These are phyloP conservation scores for Rubus idaeus DNA, from an alignment of 306 rosid species.

Conservation along the genomic window DNA sequence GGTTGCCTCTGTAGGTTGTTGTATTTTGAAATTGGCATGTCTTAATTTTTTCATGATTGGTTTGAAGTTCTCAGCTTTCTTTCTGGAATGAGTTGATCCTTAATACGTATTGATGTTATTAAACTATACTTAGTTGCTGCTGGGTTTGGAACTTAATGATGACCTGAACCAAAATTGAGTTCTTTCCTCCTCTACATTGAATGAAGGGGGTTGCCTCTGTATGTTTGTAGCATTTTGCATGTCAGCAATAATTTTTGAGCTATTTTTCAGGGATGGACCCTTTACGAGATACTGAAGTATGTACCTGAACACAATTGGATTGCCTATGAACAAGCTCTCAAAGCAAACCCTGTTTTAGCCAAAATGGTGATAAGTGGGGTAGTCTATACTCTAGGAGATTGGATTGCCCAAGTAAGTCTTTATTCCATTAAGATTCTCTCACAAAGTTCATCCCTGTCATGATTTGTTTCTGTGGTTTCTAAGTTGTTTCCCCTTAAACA, in stretches of 20 bases:
- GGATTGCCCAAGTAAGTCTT: slow-evolving; percentile 85
- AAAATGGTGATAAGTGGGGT: slow-evolving; percentile 92
- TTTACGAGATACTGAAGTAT: slow-evolving; percentile 86
- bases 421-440: slow-evolving; percentile 13
- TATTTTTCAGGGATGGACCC: slow-evolving; percentile 88
- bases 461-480: slow-evolving; percentile 14
- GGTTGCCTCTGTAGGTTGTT: no score
- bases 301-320: slow-evolving; percentile 96
- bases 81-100: neutral
- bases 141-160: neutral
- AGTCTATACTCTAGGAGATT: slow-evolving; percentile 87
- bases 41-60: neutral
- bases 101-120: neutral
- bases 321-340: slow-evolving; percentile 91
- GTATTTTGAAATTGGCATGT: neutral
- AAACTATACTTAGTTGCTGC: neutral
- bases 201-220: slow-evolving; percentile 4
- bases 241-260: slow-evolving; percentile 4
- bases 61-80: neutral
- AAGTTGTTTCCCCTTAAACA: slow-evolving; percentile 14
- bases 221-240: neutral
- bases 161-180: neutral
- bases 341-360: slow-evolving; percentile 79
- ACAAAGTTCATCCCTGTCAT: neutral
- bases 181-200: neutral